Base-by-base conservation (phyloP, 2,329 filamentous ascomycete species). In the Fusarium albosuccineum region DNA sequence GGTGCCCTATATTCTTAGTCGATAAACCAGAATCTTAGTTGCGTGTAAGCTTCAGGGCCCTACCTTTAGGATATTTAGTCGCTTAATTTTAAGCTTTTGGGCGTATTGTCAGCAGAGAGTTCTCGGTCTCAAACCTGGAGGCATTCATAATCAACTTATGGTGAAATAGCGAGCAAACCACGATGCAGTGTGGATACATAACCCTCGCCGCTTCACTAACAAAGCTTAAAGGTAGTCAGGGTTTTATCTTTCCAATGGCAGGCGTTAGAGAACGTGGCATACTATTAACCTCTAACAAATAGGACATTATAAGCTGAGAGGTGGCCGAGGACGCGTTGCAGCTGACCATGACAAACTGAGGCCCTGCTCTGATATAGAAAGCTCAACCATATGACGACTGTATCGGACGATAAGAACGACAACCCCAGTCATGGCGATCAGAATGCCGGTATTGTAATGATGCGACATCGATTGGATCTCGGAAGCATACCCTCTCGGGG, bases 41-140 rank as follows among this genome's bases (percentile, higher is more conserved):
- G 56, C 51, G 9, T 61, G 53, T 34, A 39, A 57, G 17, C 22
- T 29, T 17, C 26, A 39, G 22, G 34, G 22, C 14, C 17, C 14
- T 11, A 39, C 33, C 50, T 66, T 8, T 60, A 60, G 41, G 50
- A 34, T 14, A 53, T 66, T n/a, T 66, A 30, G 36, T 36, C 17
- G 22, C 34, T 13, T 37, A 34, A 14, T 44, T 63, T 30, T 42
- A 22, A 14, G 56, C 50, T 26, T 30, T 66, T 44, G 54, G 57
- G 14, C 39, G 30, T 27, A 50, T 60, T 10, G 44, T 59, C 16
- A 44, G 40, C 17, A 64, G 46, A 17, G 27, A 34, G 57, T 63
- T 58, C 27, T 52, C 49, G 9, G 36, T 66, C 22, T 70, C 62
- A 5, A 70, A 66, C 16, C 30, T 60, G n/a, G 67, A 64, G 5